phyloP scores from a whole-genome alignment of 2,329 filamentous ascomycete genomes.

The Cercospora zeina region DNA sequence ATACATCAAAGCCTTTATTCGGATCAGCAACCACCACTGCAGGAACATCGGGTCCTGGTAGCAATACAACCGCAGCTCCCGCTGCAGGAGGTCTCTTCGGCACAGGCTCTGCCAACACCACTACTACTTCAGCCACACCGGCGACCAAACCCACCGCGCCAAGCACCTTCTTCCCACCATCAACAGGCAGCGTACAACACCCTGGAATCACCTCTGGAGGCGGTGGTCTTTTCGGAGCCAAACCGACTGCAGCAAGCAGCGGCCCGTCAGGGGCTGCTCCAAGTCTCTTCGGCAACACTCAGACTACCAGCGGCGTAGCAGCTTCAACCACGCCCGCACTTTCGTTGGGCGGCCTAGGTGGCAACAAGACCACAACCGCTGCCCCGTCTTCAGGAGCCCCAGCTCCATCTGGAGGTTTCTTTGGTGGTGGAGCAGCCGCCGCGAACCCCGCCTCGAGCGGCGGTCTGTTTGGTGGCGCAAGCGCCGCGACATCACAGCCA shows the following conservation, averaged over 20 bases:
- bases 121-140: conserved; percentile 12
- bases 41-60: not conserved
- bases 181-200: conserved; percentile 13
- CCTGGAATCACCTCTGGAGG: conserved; percentile 2
- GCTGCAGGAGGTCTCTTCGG: conserved; percentile 12
- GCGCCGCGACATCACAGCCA: conserved; percentile 9
- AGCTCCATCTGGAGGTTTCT: conserved; percentile 12
- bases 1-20: conserved; percentile 2
- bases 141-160: conserved; percentile 2
- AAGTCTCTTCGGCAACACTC: conserved; percentile 17
- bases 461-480: conserved; percentile 8
- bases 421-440: conserved; percentile 4
- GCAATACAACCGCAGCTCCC: conserved; percentile 17
- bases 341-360: conserved; percentile 7
- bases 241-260: conserved; percentile 4
- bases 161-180: conserved; percentile 18
- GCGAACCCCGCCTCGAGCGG: conserved; percentile 12
- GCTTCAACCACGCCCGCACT: conserved; percentile 9
- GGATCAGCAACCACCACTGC: not conserved
- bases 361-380: conserved; percentile 10
- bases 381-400: not conserved
- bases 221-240: conserved; percentile 9
- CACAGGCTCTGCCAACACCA: conserved; percentile 8
- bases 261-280: conserved; percentile 11
- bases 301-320: conserved; percentile 11